Percentiles rank a stretch among this genome's conserved stretches.
phyloP scores from a whole-genome alignment of 2,329 filamentous ascomycete genomes.

The Trichophyton mentagrophytes region DNA sequence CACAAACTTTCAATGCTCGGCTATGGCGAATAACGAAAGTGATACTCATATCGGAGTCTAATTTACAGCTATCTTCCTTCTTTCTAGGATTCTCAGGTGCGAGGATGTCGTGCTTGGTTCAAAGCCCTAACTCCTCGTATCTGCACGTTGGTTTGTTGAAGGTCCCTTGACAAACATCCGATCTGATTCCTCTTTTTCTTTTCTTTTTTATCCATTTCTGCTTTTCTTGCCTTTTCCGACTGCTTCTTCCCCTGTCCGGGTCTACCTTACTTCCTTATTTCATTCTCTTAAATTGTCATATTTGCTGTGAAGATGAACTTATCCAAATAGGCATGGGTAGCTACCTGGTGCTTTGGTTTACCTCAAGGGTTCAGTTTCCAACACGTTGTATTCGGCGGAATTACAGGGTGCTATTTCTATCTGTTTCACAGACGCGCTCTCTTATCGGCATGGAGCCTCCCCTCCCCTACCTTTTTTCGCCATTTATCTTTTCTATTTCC shows the following conservation, averaged over 20 bases:
- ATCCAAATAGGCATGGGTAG: conserved; percentile 17
- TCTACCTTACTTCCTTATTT: conserved; percentile 15
- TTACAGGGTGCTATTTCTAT: neutral
- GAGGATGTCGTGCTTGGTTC: conserved; percentile 16
- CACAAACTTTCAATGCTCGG: neutral
- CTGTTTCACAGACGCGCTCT: neutral
- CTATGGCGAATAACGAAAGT: neutral
- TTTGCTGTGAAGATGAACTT: conserved; percentile 19
- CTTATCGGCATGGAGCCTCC: neutral
- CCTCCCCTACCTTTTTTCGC: neutral
- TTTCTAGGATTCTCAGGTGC: conserved; percentile 18
- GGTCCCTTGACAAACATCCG: conserved; percentile 12
- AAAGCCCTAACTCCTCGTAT: conserved; percentile 14
- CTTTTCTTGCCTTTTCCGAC: conserved; percentile 18
- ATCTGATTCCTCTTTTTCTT: conserved; percentile 11
- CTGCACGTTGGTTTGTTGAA: conserved; percentile 18
- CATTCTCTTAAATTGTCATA: conserved; percentile 20
- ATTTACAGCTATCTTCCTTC: conserved; percentile 16
- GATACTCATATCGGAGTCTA: conserved; percentile 12
- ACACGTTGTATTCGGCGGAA: neutral
- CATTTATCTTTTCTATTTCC: neutral
- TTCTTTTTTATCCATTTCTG: conserved; percentile 16
- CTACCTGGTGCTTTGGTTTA: conserved; percentile 21
- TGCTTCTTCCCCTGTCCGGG: conserved; percentile 11
- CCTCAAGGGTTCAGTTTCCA: conserved; percentile 8